phyloP scores from a whole-genome alignment of 805 yeast species.

The Wickerhamiella qilinensis region DNA sequence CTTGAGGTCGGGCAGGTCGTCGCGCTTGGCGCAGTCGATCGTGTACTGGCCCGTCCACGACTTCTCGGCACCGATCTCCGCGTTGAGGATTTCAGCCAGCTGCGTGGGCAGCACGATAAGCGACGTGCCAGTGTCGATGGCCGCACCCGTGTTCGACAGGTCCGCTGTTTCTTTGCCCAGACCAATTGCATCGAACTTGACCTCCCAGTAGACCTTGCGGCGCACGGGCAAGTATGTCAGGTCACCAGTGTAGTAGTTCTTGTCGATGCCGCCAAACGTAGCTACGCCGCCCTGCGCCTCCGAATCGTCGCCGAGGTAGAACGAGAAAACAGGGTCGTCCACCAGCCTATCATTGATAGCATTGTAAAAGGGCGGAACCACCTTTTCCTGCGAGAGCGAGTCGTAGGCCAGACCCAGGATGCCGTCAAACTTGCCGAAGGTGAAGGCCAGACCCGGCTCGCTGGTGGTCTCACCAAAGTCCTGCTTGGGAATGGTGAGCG shows the following conservation, averaged over 20 bases:
- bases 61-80: conserved; percentile 94
- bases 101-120: conserved; percentile 89
- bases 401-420: conserved; percentile 90
- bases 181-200: conserved; percentile 74
- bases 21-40: conserved; percentile 79
- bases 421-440: conserved; percentile 98
- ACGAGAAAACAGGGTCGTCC: conserved; percentile 75
- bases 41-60: conserved; percentile 96
- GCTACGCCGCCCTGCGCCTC: conserved; percentile 72
- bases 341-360: conserved; percentile 70
- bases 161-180: conserved; percentile 85
- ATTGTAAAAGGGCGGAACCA: conserved; percentile 88
- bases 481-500: conserved; percentile 68
- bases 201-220: conserved; percentile 99
- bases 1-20: conserved; percentile 75
- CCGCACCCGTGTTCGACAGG: conserved; percentile 78
- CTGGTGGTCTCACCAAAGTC: conserved; percentile 94
- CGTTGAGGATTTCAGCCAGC: conserved; percentile 84
- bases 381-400: conserved; percentile 71
- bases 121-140: conserved; percentile 97
- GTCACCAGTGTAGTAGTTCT: conserved; percentile 59
- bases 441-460: conserved; percentile 96
- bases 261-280: conserved; percentile 89
- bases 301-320: conserved; percentile 69
- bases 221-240: conserved; percentile 94